phyloP scores from a whole-genome alignment of 148 eudicot genomes.

The Amaranthus hypochondriacus region DNA sequence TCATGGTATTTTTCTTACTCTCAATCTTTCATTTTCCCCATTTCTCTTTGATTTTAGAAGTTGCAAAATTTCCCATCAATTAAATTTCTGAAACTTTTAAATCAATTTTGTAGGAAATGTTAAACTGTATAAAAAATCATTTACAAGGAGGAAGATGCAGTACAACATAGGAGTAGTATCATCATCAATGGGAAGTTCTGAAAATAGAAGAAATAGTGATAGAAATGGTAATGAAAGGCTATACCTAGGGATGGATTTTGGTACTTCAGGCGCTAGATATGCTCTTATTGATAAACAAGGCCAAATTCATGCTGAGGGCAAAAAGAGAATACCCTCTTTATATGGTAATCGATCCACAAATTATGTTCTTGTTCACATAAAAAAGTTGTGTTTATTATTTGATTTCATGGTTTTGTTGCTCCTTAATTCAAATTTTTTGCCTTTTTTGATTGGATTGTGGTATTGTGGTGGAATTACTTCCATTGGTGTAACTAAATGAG shows the following conservation, averaged over 20 bases:
- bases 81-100: not conserved
- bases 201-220: slow-evolving; percentile 8
- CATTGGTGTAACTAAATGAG: too few species aligned
- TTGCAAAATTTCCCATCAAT: not conserved
- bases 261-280: slow-evolving; percentile 95
- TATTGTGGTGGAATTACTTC: not conserved
- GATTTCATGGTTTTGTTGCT: too few species aligned
- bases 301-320: slow-evolving; percentile 51
- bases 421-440: too few species aligned
- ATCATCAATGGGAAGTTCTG: slow-evolving; percentile 6
- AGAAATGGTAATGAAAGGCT: slow-evolving; percentile 29
- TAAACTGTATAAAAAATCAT: not conserved
- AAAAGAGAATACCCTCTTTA: slow-evolving; percentile 66
- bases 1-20: not conserved
- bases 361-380: not conserved
- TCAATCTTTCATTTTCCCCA: not conserved
- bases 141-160: slow-evolving; percentile 6
- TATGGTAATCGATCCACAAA: slow-evolving; percentile 38
- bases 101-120: slow-evolving; percentile 14
- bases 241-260: slow-evolving; percentile 94
- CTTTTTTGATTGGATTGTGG: not conserved
- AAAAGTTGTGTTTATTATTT: too few species aligned
- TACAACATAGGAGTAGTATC: not conserved
- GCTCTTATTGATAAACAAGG: slow-evolving; percentile 72
- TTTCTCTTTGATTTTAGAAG: not conserved